A percentile compares a stretch with the other conserved stretches of the same genome.
These are phyloP conservation scores for Scutellaria minor DNA, from an alignment of 257 asterid species.

Conservation along the genomic window DNA sequence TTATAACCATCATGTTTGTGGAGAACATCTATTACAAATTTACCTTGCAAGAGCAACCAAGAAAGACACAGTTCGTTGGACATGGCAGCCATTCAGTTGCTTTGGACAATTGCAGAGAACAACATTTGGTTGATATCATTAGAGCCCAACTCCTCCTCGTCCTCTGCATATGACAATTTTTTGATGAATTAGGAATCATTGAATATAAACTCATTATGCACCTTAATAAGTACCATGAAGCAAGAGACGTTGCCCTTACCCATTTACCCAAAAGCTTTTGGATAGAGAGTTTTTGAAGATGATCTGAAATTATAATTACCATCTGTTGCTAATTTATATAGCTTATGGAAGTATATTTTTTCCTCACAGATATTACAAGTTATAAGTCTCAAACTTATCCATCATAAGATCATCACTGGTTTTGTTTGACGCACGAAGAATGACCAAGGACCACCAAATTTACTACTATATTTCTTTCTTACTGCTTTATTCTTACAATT, in stretches of 20 bases:
- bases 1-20: too few species aligned
- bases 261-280: too few species aligned
- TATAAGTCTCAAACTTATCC: neutral
- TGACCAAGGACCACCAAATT: neutral
- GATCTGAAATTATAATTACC: neutral
- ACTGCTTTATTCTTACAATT: neutral
- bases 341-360: neutral
- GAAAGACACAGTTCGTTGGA: neutral
- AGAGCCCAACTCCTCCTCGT: slow-evolving; percentile 57
- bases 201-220: slow-evolving; percentile 10
- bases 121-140: slow-evolving; percentile 75
- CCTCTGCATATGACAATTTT: slow-evolving; percentile 50
- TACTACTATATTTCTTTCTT: neutral
- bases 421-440: slow-evolving; percentile 14
- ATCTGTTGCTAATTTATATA: slow-evolving; percentile 3
- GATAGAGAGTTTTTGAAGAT: neutral
- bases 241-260: too few species aligned
- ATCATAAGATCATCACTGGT: neutral
- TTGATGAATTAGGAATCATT: slow-evolving; percentile 13
- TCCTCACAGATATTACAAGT: too few species aligned
- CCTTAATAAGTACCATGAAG: neutral
- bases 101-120: slow-evolving; percentile 85
- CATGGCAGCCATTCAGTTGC: slow-evolving; percentile 40
- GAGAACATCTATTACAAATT: neutral
- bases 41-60: neutral